Conservation (phyloP, 352 stramenopile genomes). For the Pythium dissimile region DNA sequence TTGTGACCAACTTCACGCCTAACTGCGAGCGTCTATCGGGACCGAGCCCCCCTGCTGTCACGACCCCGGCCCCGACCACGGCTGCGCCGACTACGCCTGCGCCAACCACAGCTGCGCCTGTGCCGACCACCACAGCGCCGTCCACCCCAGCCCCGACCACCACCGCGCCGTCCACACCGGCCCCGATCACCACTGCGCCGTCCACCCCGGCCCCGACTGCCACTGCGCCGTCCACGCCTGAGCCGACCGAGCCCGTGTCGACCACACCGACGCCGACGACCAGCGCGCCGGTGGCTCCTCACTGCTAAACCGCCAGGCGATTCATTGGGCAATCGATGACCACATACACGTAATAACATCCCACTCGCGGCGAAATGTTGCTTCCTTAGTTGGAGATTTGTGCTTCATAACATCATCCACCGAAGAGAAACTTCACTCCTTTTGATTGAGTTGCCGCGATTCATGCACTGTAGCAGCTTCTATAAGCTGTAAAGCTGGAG, state of each 20-base stretch:
- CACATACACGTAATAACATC: too few relatives aligned
- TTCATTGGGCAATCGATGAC: too few relatives aligned
- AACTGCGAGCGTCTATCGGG: neutral
- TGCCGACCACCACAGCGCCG: neutral
- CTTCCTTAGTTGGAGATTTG: neutral
- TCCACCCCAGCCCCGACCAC: neutral
- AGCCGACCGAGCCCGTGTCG: neutral
- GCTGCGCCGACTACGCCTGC: neutral
- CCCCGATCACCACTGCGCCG: neutral
- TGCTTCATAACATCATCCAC: too few relatives aligned
- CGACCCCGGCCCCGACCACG: neutral
- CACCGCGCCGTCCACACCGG: neutral
- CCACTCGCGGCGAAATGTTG: too few relatives aligned
- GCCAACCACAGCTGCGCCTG: neutral
- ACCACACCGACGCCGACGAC: neutral
- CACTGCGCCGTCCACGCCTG: neutral
- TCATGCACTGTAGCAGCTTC: too few relatives aligned
- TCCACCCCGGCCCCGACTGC: neutral
- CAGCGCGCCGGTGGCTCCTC: neutral
- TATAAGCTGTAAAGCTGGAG: too few relatives aligned
- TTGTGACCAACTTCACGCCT: neutral
- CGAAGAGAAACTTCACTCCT: too few relatives aligned
- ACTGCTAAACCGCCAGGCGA: conserved; percentile 10
- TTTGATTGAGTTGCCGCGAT: too few relatives aligned
- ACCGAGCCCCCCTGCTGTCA: too few relatives aligned